Conservation (phyloP, 2,329 filamentous ascomycete species). For the Aspergillus vadensis region DNA sequence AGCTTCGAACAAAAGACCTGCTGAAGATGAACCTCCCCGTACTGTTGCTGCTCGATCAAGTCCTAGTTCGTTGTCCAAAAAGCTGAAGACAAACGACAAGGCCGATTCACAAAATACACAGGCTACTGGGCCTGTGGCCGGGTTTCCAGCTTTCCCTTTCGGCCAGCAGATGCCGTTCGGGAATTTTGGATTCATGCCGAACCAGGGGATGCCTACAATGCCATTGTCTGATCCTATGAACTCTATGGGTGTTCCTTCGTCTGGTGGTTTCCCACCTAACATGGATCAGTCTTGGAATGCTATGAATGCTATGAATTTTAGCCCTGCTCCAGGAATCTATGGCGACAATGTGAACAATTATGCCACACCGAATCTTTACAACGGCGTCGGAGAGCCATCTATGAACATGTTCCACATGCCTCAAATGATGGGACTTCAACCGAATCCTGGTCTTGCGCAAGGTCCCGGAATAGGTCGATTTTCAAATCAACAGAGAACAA, state of each 20-base stretch:
- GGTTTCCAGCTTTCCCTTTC: conserved; percentile 29
- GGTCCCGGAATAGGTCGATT: conserved; percentile 47
- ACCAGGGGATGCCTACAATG: conserved; percentile 34
- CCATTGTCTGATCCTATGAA: conserved; percentile 43
- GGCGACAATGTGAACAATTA: conserved; percentile 35
- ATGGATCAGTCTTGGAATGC: conserved; percentile 45
- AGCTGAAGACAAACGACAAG: conserved; percentile 47
- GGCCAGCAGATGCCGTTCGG: conserved; percentile 41
- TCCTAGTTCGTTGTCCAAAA: conserved; percentile 41
- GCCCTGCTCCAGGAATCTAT: conserved; percentile 40
- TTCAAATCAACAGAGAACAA: conserved; percentile 60
- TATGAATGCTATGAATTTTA: conserved; percentile 49
- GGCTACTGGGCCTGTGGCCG: conserved; percentile 19
- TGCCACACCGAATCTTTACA: conserved; percentile 38
- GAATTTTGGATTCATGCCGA: conserved; percentile 35
- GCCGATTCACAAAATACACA: conserved; percentile 16
- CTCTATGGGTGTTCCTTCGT: conserved; percentile 41
- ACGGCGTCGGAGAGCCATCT: conserved; percentile 31
- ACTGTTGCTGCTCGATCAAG: conserved; percentile 53
- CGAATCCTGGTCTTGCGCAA: conserved; percentile 35
- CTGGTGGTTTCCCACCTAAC: conserved; percentile 33
- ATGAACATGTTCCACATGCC: conserved; percentile 43
- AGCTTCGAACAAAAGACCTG: conserved; percentile 73
- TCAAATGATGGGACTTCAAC: conserved; percentile 32
- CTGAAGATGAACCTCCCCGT: conserved; percentile 65